A percentile compares a stretch with the other conserved stretches of the same genome.
These are phyloP conservation scores for Saccharomycopsis olivae DNA, from an alignment of 805 yeast genomes.

Conservation along the genomic window DNA sequence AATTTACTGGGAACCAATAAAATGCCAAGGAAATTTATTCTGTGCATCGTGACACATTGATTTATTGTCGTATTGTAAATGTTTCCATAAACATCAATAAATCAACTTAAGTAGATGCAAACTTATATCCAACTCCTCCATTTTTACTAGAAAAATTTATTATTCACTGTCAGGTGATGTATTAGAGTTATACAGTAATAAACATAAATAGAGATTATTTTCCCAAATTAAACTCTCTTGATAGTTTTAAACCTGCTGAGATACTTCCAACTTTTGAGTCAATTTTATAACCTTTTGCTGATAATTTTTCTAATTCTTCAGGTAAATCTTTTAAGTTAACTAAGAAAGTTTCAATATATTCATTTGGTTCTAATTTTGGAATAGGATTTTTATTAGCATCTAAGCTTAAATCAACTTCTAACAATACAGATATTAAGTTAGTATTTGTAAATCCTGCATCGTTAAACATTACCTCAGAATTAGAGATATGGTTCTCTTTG, in stretches of 20 bases:
- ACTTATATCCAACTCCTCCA: background rate
- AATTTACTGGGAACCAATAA: no score
- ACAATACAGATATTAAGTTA: constrained; percentile 67
- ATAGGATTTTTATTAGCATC: constrained; percentile 58
- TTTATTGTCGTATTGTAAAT: constrained; percentile 1
- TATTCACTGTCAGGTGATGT: no score
- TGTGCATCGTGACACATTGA: constrained; percentile 19
- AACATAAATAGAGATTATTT: no score
- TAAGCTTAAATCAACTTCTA: constrained; percentile 60
- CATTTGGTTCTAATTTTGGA: constrained; percentile 78
- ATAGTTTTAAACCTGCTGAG: constrained; percentile 68
- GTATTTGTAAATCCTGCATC: constrained; percentile 92
- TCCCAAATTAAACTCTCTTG: constrained; percentile 22
- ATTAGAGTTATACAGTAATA: no score
- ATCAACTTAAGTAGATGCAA: constrained; percentile 17
- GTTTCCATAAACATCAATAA: constrained; percentile 6
- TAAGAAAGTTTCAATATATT: constrained; percentile 81
- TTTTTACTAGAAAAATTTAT: no score
- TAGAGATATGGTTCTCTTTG: constrained; percentile 27
- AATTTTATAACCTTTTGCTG: constrained; percentile 56
- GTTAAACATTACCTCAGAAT: constrained; percentile 44
- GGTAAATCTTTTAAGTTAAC: constrained; percentile 54
- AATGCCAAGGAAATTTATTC: background rate
- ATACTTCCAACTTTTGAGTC: constrained; percentile 85
- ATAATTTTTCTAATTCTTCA: constrained; percentile 39